These are phyloP conservation scores for Ceratocystis huliohia DNA, from an alignment of 2,329 filamentous ascomycete species.

Conservation along the genomic window DNA sequence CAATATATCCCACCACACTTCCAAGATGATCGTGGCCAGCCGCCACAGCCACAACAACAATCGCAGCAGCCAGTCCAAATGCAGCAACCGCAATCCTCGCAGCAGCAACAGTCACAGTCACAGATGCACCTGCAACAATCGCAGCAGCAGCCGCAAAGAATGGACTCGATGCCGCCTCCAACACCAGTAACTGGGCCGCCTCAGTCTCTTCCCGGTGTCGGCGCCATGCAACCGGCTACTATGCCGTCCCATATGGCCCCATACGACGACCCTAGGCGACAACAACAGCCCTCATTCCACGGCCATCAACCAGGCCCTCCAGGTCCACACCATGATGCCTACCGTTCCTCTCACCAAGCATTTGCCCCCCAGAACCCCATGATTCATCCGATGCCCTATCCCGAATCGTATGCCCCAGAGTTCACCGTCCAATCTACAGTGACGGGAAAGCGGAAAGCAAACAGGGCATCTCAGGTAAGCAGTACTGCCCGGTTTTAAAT, in stretches of 20 bases:
- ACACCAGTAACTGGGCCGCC: neutral
- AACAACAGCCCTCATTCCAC: neutral
- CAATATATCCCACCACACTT: neutral
- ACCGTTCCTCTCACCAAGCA: neutral
- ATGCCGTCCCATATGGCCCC: neutral
- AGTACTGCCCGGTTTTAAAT: neutral
- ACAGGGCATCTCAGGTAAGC: constrained; percentile 49
- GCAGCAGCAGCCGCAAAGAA: constrained; percentile 23
- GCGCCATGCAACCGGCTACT: neutral
- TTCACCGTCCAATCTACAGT: constrained; percentile 5
- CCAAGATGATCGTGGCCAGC: constrained; percentile 4
- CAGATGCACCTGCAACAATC: constrained; percentile 24
- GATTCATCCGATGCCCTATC: constrained; percentile 13
- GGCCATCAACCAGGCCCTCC: neutral
- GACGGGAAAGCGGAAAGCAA: constrained; percentile 46
- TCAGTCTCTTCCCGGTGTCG: neutral
- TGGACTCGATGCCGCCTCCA: constrained; percentile 12
- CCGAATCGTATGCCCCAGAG: neutral
- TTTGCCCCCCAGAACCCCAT: constrained; percentile 15
- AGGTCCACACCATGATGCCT: neutral
- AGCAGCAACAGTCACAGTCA: constrained; percentile 7
- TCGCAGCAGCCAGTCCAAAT: neutral
- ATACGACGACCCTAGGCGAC: constrained; percentile 6
- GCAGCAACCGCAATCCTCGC: constrained; percentile 16
- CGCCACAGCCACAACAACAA: neutral